phyloP scores from a whole-genome alignment of 805 yeast genomes.

The Lachancea thermotolerans region DNA sequence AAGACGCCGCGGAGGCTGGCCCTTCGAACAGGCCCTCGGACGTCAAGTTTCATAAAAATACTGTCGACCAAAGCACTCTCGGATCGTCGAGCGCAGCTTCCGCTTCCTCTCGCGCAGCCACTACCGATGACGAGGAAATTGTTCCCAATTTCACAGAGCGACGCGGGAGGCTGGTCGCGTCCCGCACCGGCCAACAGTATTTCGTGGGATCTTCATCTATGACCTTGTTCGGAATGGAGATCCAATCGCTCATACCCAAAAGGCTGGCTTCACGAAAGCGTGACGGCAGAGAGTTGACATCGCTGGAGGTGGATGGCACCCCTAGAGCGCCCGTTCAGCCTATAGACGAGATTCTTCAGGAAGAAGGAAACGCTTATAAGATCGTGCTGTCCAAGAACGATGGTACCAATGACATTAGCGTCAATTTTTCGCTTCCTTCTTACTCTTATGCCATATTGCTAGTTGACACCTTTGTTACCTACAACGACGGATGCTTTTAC shows the following conservation, averaged over 20 bases:
- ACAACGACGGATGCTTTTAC: constrained; percentile 79
- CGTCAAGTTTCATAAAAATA: constrained; percentile 9
- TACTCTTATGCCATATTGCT: constrained; percentile 68
- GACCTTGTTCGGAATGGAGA: constrained; percentile 74
- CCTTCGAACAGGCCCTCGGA: constrained; percentile 6
- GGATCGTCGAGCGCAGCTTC: neutral
- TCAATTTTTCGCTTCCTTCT: constrained; percentile 67
- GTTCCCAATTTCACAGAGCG: constrained; percentile 67
- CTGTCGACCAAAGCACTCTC: constrained; percentile 4
- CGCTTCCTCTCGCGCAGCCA: no score
- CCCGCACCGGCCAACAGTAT: constrained; percentile 67
- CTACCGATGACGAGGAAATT: constrained; percentile 39
- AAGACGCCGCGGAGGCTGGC: constrained; percentile 3
- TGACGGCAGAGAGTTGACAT: constrained; percentile 4
- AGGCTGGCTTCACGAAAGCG: constrained; percentile 17
- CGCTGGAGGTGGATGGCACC: neutral
- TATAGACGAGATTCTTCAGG: constrained; percentile 54
- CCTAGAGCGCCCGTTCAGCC: neutral
- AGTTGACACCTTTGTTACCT: constrained; percentile 69
- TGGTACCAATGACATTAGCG: constrained; percentile 37
- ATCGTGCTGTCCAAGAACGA: constrained; percentile 61
- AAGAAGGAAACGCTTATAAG: constrained; percentile 71
- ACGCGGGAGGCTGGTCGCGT: constrained; percentile 63
- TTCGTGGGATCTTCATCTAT: constrained; percentile 79
- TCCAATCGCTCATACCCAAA: constrained; percentile 54